Conservation (phyloP, 768 basidiomycete genomes). For the Leccinum truebloodii region DNA sequence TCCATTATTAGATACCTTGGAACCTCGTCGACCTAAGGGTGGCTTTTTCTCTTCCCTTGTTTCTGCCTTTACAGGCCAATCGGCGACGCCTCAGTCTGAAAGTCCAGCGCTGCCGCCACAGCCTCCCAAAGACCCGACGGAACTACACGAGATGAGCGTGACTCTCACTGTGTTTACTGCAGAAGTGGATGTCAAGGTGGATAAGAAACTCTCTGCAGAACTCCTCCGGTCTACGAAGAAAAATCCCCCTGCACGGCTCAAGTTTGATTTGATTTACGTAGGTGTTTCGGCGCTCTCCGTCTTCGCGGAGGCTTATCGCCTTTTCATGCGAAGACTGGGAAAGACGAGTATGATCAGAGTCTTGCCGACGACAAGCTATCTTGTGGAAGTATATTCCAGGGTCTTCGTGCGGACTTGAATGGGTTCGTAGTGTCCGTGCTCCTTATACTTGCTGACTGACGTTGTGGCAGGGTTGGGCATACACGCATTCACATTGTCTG, state of each 20-base stretch:
- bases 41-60: conserved; percentile 49
- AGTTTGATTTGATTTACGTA: conserved; percentile 79
- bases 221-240: conserved; percentile 94
- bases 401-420: conserved; percentile 82
- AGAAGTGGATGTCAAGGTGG: conserved; percentile 57
- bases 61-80: conserved; percentile 26
- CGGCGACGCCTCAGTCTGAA: conserved; percentile 14
- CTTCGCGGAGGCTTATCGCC: conserved; percentile 4
- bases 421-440: conserved; percentile 48
- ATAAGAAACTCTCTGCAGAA: conserved; percentile 68
- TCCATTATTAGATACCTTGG: conserved; percentile 35
- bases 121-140: conserved; percentile 26
- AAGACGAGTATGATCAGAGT: conserved; percentile 77
- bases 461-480: conserved; percentile 8
- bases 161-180: conserved; percentile 37
- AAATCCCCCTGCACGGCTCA: conserved; percentile 75
- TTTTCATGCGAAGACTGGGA: conserved; percentile 59
- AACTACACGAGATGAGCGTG: conserved; percentile 26
- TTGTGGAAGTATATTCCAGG: conserved; percentile 83
- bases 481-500: conserved; percentile 16
- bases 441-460: neutral
- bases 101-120: conserved; percentile 10
- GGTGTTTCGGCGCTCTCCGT: neutral
- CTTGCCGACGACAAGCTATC: conserved; percentile 63
- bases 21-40: conserved; percentile 32